A percentile compares a stretch with the other conserved stretches of the same genome.
These are phyloP conservation scores for Leishmania mexicana DNA, from an alignment of 208 protist species.

Conservation along the genomic window DNA sequence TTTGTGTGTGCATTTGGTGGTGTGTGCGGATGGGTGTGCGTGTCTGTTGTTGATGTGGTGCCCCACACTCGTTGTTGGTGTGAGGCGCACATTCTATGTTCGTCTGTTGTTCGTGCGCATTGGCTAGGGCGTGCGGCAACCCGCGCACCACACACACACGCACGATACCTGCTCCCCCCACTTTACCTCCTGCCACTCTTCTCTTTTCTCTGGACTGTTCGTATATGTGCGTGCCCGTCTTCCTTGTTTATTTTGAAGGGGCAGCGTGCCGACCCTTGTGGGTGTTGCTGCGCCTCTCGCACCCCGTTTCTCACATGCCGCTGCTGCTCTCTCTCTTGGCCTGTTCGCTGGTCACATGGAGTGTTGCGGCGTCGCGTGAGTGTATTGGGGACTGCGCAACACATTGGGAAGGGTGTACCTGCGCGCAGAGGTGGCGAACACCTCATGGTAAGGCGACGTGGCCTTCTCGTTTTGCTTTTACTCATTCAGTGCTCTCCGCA, in stretches of 20 bases:
- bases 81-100: neutral
- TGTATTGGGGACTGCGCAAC: neutral
- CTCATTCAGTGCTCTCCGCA: neutral
- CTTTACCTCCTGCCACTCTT: neutral
- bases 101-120: neutral
- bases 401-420: neutral
- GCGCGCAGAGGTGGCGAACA: neutral
- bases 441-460: neutral
- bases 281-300: neutral
- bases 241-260: neutral
- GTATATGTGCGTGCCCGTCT: neutral
- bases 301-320: neutral
- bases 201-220: neutral
- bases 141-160: no score
- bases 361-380: neutral
- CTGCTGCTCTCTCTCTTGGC: neutral
- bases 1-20: neutral
- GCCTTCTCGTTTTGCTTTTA: neutral
- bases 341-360: neutral
- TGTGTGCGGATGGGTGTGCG: neutral
- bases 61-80: no score
- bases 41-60: neutral
- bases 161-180: neutral
- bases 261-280: neutral
- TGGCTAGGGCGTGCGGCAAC: neutral